Base-by-base conservation (phyloP, 2,329 filamentous ascomycete genomes). In the Alternaria ventricosa region DNA sequence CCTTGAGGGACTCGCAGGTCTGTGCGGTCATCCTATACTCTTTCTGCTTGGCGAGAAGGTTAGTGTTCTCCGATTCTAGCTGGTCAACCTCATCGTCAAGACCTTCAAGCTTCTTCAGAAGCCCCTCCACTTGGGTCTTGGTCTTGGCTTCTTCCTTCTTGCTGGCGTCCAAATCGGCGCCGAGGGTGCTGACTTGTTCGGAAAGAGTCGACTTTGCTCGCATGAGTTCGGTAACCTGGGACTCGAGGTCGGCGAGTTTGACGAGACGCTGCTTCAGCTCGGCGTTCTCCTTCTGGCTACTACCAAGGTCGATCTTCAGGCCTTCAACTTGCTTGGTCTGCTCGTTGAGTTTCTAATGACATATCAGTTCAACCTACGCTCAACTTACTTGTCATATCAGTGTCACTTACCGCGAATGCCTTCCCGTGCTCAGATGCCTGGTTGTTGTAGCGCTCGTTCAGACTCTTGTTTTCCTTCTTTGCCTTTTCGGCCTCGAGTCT, bases 381-480 rank as follows among this genome's bases (percentile, higher is more conserved):
- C 12, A n/a, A 12, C 23, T 22, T 18, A 12, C 27, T 22, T 18
- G 13, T 41, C 20, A 28, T 28, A 4, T 12, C 15, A 12, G 6
- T 15, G 20, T 5, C 8, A 61, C 68, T 10, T 69, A 77, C 74
- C 46, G 30, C 60, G 27, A 71, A 72, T 11, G 62, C 36, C 12
- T 63, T 66, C 7, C 67, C 65, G 60, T 71, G 70, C 55, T 75
- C 75, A n/a, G 45, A 27, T 20, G 68, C 43, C 58, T 73, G 71
- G 20, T 67, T 63, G 15, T 47, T 61, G 55, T 71, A 75, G 49
- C 74, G 78, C 36, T 69, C 63, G 6, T 64, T 59, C 25, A 71
- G 41, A 8, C 54, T 18, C 15, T 63, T 69, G 44, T 66, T 60
- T 43, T 74, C 70, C 4, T 57, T 49, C 25, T 71, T 73, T 11